These are phyloP conservation scores for Hyaloscypha finlandica DNA, from an alignment of 495 filamentous ascomycete genomes.

Conservation along the genomic window DNA sequence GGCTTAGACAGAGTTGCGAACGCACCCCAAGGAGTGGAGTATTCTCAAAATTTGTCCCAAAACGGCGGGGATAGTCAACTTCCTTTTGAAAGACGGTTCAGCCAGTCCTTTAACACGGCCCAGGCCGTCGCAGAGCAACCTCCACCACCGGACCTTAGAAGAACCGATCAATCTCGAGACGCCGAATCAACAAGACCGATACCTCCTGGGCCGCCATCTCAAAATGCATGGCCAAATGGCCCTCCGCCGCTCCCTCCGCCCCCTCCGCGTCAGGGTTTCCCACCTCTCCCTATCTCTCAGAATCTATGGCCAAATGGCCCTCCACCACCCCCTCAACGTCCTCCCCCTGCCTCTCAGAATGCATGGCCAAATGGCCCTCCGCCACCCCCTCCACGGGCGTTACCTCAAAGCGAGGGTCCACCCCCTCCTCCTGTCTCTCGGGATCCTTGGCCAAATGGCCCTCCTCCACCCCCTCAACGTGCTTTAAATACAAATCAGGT, in stretches of 20 bases:
- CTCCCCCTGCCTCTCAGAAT: neutral
- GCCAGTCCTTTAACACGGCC: neutral
- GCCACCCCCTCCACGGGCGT: neutral
- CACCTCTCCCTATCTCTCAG: neutral
- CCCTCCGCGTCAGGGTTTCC: neutral
- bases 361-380: neutral
- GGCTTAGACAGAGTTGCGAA: neutral
- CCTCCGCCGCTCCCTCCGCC: neutral
- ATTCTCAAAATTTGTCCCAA: slow-evolving; percentile 3
- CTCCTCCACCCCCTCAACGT: slow-evolving; percentile 5
- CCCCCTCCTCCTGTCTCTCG: neutral
- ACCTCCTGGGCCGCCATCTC: neutral
- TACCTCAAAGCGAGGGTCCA: neutral
- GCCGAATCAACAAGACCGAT: neutral
- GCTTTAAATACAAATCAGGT: neutral
- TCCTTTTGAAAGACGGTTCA: slow-evolving; percentile 2
- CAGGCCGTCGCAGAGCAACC: neutral
- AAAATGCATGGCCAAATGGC: neutral
- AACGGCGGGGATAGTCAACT: slow-evolving; percentile 2
- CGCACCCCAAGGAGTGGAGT: neutral
- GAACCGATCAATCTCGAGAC: slow-evolving; percentile 1
- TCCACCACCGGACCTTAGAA: neutral
- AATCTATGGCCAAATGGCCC: neutral
- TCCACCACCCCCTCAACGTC: neutral
- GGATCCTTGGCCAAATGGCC: neutral